Percentiles rank a stretch among this genome's conserved stretches.
Evolutionary conservation across 257 asterid genomes (phyloP).

Genomic region (Dorcoceras hygrometricum): DNA sequence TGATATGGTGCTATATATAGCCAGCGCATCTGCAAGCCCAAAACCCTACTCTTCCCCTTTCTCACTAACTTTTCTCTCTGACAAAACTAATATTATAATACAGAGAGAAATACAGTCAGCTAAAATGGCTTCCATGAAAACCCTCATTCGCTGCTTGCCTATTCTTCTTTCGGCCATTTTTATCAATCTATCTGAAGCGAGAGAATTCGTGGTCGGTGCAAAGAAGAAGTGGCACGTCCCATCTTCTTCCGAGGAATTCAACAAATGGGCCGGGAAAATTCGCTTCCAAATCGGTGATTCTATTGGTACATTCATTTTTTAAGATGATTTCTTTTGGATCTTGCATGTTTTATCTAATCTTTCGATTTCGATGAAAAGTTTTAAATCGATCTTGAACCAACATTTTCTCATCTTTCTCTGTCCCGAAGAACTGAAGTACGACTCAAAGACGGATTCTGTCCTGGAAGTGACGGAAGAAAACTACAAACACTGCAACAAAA

Average conservation of each 20-base stretch:
- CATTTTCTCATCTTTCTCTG: not conserved
- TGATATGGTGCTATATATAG: not conserved
- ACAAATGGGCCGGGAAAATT: conserved; percentile 42
- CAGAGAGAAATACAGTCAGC: not conserved
- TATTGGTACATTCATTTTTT: conserved; percentile 35
- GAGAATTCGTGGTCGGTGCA: conserved; percentile 36
- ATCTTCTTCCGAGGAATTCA: conserved; percentile 40
- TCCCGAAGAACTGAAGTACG: conserved; percentile 49
- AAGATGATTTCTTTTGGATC: not conserved
- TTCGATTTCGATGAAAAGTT: no score
- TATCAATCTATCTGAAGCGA: conserved; percentile 34
- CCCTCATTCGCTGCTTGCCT: conserved; percentile 25
- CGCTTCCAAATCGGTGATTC: conserved; percentile 61
- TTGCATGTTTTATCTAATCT: not conserved
- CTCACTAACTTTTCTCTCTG: not conserved
- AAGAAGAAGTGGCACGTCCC: conserved; percentile 53
- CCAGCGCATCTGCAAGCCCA: not conserved
- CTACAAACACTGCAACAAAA: conserved; percentile 45
- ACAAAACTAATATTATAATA: no score
- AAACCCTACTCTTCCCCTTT: not conserved
- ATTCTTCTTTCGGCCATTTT: conserved; percentile 23
- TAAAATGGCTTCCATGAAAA: conserved; percentile 38
- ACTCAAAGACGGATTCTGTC: conserved; percentile 43
- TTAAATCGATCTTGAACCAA: not conserved
- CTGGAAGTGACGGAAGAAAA: conserved; percentile 41